Percentiles rank a stretch among this genome's conserved stretches.
Evolutionary conservation across 331 rosid genomes (phyloP).

Genomic region (Telfairia occidentalis): DNA sequence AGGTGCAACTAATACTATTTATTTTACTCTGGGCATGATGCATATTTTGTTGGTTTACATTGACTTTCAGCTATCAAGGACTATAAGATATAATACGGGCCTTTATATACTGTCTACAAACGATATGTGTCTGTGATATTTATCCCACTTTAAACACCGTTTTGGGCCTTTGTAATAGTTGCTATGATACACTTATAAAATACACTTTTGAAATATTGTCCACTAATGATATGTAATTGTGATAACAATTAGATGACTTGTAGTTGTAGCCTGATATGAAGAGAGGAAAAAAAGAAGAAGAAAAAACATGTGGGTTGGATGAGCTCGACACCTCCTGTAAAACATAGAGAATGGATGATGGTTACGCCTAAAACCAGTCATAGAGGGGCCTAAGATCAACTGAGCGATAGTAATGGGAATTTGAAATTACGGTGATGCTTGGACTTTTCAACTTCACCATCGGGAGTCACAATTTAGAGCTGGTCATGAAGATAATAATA

Average conservation of each 20-base stretch:
- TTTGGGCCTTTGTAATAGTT: background rate
- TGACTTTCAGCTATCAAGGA: background rate
- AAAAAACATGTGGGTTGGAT: background rate
- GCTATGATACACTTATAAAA: background rate
- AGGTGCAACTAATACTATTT: slow-evolving; percentile 32
- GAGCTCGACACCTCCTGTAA: background rate
- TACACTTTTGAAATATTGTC: background rate
- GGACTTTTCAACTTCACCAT: background rate
- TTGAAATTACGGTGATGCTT: background rate
- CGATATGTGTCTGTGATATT: background rate
- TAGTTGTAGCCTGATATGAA: background rate
- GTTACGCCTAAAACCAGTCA: background rate
- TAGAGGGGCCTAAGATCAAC: background rate
- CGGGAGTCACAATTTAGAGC: background rate
- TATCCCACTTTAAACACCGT: background rate
- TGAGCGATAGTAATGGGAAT: background rate
- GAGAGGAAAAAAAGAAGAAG: background rate
- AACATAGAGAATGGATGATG: background rate
- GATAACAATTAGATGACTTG: background rate
- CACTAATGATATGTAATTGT: background rate
- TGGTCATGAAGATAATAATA: background rate
- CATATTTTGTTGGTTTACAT: background rate
- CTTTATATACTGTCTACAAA: background rate
- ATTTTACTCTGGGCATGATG: background rate
- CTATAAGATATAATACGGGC: background rate